Evolutionary conservation across 1,284 basidiomycete genomes (phyloP), one percentile per base, ranked within the genome.

Genomic region (Cryptococcus deneoformans): DNA sequence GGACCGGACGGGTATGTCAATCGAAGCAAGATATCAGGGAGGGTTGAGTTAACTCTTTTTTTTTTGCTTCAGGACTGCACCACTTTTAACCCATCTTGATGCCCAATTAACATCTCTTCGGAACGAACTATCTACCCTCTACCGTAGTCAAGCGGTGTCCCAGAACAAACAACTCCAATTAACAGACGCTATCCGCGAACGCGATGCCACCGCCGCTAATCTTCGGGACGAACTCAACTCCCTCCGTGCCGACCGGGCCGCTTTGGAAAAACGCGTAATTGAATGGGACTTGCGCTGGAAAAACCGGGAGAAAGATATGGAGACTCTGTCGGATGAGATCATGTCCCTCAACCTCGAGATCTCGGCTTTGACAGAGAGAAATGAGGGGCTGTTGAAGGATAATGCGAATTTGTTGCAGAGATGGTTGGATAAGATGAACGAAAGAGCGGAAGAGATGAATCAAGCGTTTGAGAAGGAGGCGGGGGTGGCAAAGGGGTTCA

Each of bases 281-380:
- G 89, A 94, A 74, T 90, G 92, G 76, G 83, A 82, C 43, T 91
- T 96, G 70, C 79, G 92, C 34, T 90, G 93, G 83, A 78, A 83
- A 12, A 90, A 95, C 79, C 93, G 95, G 77, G 90, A 93, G 72
- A 83, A 86, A 53, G 90, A 91, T 8, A 86, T 92, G 10, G 37
- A 96, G 92, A 88, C 91, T 52, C 82, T 98, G 6, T 90, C 95
- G 69, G 95, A 99, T 78, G 95, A 97, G 78, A 88, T 94, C 75
- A 87, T 86, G 65, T 90, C 92, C 0, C 83, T 92, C 39, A 87
- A 91, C 60, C 83, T 97, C 50, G 95, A 99, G 75, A 84, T 98
- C 14, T 84, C 86, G 47, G 90, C 94, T 71, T 86, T 96, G 43
- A 88, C 91, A 61, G 85, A 91, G 62, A 86, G 90, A 43, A 97